Evolutionary conservation across 768 basidiomycete species (phyloP).

Genomic region (Tylopilus sp.): DNA sequence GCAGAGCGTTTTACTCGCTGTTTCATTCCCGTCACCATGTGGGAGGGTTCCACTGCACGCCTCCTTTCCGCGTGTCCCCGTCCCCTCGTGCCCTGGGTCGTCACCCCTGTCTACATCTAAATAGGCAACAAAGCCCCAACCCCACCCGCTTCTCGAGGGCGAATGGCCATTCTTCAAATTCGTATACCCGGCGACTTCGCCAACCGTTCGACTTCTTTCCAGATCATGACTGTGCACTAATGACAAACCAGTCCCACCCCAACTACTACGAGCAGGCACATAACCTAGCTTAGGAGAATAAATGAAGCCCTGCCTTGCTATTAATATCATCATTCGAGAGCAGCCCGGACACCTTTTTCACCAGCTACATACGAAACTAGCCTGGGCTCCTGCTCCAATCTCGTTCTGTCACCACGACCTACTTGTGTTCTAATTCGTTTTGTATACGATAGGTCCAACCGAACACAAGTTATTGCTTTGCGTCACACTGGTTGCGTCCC

Average conservation of each 20-base stretch:
- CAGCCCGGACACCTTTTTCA: conserved; percentile 2
- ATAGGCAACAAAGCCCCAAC: conserved; percentile 4
- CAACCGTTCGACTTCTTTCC: conserved; percentile 6
- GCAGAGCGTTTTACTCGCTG: background rate
- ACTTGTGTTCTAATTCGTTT: background rate
- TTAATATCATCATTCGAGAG: conserved; percentile 12
- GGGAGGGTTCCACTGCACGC: conserved; percentile 5
- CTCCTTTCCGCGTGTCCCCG: conserved; percentile 6
- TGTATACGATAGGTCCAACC: background rate
- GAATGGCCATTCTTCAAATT: conserved; percentile 16
- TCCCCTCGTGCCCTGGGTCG: conserved; percentile 15
- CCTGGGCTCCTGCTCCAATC: background rate
- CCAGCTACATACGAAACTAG: conserved; percentile 5
- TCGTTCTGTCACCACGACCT: background rate
- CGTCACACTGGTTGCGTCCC: background rate
- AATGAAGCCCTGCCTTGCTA: background rate
- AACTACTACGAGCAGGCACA: background rate
- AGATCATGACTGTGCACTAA: conserved; percentile 8
- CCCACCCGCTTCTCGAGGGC: conserved; percentile 8
- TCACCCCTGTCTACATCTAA: conserved; percentile 12
- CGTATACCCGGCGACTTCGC: conserved; percentile 4
- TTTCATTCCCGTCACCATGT: conserved; percentile 23
- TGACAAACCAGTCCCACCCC: conserved; percentile 8
- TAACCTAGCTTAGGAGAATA: conserved; percentile 1
- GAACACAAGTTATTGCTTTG: too few relatives aligned